phyloP scores from a whole-genome alignment of 2,329 filamentous ascomycete species.

The Alternaria consortialis region DNA sequence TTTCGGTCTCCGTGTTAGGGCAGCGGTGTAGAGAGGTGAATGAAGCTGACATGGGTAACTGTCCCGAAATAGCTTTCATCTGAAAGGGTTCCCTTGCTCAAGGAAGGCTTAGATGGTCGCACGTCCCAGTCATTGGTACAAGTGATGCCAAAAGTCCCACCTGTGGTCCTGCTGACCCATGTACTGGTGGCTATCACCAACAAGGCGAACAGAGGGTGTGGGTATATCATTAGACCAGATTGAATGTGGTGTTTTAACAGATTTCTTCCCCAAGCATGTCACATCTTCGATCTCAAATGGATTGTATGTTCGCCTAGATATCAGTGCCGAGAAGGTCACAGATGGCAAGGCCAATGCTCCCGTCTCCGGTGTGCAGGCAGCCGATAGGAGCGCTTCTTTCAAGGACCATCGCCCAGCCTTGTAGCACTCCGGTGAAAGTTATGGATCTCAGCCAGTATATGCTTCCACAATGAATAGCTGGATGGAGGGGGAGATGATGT shows the following conservation, averaged over 20 bases:
- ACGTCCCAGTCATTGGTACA: neutral
- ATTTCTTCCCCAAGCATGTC: neutral
- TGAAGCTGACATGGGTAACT: constrained; percentile 5
- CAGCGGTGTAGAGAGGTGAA: neutral
- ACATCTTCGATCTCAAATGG: neutral
- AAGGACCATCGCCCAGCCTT: neutral
- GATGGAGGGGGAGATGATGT: neutral
- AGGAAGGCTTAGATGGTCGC: neutral
- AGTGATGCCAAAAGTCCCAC: neutral
- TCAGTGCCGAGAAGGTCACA: neutral
- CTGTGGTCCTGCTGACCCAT: neutral
- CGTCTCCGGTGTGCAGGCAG: neutral
- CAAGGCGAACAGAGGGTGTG: neutral
- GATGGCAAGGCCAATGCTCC: neutral
- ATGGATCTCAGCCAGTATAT: neutral
- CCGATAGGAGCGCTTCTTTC: neutral
- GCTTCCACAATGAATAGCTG: neutral
- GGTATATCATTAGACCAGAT: neutral
- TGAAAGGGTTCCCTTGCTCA: neutral
- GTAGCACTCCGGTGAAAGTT: neutral
- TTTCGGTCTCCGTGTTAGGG: neutral
- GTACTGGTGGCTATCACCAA: neutral
- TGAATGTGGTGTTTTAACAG: neutral
- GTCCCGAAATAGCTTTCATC: neutral
- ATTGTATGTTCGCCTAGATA: neutral